Percentiles rank a stretch among this genome's conserved stretches.
Conservation (phyloP, 306 rosid genomes). For the Fragaria iinumae region DNA sequence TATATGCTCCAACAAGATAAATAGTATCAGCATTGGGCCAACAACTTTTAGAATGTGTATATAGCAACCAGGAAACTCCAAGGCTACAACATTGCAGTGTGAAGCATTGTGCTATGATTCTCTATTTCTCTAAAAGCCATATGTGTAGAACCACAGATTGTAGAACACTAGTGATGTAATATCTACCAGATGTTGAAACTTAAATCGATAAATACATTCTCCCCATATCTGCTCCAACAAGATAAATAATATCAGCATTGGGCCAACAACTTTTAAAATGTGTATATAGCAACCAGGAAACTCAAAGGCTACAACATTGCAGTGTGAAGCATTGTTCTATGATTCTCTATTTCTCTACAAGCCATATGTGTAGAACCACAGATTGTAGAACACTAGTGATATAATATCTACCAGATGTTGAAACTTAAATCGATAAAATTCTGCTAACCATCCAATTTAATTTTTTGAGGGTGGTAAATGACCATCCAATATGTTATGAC, state of each 20-base stretch:
- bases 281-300: not conserved
- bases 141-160: not conserved
- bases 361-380: not conserved
- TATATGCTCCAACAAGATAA: constrained; percentile 44
- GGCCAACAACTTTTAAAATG: not conserved
- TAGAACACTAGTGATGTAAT: not conserved
- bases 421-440: not conserved
- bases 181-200: not conserved
- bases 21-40: not conserved
- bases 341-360: not conserved
- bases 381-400: not conserved
- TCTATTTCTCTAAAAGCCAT: not conserved
- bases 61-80: not conserved
- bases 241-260: constrained; percentile 8
- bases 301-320: not conserved
- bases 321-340: not conserved
- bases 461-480: not conserved
- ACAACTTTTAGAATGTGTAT: not conserved
- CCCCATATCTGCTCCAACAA: constrained; percentile 64
- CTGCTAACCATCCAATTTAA: not conserved
- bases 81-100: not conserved
- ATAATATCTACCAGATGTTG: not conserved
- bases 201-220: not conserved
- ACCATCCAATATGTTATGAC: not conserved
- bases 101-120: not conserved